Percentiles rank a stretch among this genome's conserved stretches.
Conservation (phyloP, 176 grass and related monocot genomes). For the Ananas comosus region DNA sequence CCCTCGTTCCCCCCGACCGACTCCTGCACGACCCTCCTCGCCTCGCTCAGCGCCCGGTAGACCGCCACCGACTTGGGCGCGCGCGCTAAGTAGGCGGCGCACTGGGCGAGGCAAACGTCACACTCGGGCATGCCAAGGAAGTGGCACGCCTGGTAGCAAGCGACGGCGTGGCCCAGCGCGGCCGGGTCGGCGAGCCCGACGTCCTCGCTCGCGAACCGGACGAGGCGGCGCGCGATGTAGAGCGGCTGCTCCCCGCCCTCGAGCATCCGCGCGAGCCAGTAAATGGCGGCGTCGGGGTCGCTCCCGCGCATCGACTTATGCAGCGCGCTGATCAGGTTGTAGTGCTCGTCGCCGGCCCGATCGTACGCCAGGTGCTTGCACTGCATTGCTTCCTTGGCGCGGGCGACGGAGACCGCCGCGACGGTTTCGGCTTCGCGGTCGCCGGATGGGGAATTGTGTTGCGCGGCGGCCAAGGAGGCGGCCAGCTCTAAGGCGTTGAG, state of each 20-base stretch:
- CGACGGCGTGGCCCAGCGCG: slow-evolving; percentile 32
- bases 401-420: slow-evolving; percentile 21
- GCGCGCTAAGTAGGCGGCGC: slow-evolving; percentile 31
- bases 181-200: slow-evolving; percentile 33
- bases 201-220: slow-evolving; percentile 43
- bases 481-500: slow-evolving; percentile 39
- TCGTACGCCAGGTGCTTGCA: slow-evolving; percentile 48
- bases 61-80: slow-evolving; percentile 41
- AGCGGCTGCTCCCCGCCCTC: slow-evolving; percentile 40
- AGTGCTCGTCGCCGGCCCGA: slow-evolving; percentile 40
- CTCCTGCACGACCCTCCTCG: slow-evolving; percentile 31
- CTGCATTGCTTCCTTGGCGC: slow-evolving; percentile 44
- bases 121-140: slow-evolving; percentile 47
- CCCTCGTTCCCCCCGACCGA: slow-evolving; percentile 34
- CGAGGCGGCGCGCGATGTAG: slow-evolving; percentile 39
- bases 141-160: slow-evolving; percentile 43
- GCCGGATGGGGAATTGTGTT: not conserved
- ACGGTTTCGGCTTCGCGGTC: not conserved
- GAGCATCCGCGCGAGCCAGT: slow-evolving; percentile 44
- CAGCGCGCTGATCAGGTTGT: slow-evolving; percentile 43
- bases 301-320: slow-evolving; percentile 47
- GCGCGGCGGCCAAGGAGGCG: slow-evolving; percentile 7
- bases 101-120: slow-evolving; percentile 41
- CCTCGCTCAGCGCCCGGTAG: slow-evolving; percentile 26
- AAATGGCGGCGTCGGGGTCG: slow-evolving; percentile 34